Base-by-base conservation (phyloP, 179 eudicot genomes). In the Spergularia azorica region DNA sequence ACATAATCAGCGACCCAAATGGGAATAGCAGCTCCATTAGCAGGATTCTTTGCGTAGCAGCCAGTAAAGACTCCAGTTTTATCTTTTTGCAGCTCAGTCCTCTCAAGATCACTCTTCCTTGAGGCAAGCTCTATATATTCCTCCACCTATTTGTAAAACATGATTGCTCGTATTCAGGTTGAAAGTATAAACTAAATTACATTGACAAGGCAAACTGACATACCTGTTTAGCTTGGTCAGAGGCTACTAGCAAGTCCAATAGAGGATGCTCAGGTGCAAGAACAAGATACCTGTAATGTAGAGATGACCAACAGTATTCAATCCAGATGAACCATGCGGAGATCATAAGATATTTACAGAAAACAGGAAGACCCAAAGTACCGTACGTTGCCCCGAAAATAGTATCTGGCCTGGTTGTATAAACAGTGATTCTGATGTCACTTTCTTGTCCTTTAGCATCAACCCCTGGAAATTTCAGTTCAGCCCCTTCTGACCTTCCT, bases 1-100 rank as follows among this genome's bases (percentile, higher is more conserved):
- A 95, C 99, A 87, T 95, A 93, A 84, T 95, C 99, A 67, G 96
- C 99, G 75, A 94, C 81, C 99, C 99, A 95, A 82, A 94, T 90
- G 61, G 99, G 97, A 72, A 94, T 87, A 65, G 90, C 72, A 77
- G 82, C 84, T 66, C 93, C 97, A 83, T 84, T 91, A 72, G 89
- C 91, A 38, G 98, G 96, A 87, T 93, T 95, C 81, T 83, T 84
- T 54, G 96, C 98, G 80, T 91, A 95, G 83, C 90, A 79, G 46
- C 98, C 99, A 83, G 87, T 94, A 79, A 95, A 93, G 60, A 95
- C 97, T 64, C 99, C 99, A 62, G 91, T 87, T 87, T 95, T 95
- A 70, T 93, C 99, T 81, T 91, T 95, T 75, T 95, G 98, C 74
- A 95, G 98, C 85, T 95, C 99, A 66, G 98, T 93, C 85, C 99